Conservation (phyloP, 139 green algal species). For the Nannochloris sp. region DNA sequence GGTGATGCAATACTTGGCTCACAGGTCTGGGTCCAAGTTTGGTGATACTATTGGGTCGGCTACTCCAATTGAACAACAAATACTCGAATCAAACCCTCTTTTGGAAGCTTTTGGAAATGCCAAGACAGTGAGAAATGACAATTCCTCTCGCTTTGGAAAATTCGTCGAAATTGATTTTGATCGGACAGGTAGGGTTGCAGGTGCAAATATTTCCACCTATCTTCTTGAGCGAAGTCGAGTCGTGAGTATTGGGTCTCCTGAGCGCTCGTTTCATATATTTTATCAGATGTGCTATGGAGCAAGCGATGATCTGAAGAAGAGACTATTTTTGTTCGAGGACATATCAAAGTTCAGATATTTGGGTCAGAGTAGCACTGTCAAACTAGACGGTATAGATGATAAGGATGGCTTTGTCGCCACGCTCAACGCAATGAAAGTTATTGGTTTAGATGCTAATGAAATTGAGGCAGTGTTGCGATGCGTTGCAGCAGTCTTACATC, state of each 20-base stretch:
- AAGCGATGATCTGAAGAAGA: slow-evolving; percentile 8
- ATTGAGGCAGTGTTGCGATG: slow-evolving; percentile 60
- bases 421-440: slow-evolving; percentile 60
- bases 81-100: slow-evolving; percentile 77
- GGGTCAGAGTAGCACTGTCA: slow-evolving; percentile 21
- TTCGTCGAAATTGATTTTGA: slow-evolving; percentile 80
- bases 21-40: slow-evolving; percentile 20
- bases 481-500: slow-evolving; percentile 79
- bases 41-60: neutral
- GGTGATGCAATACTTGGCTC: slow-evolving; percentile 56
- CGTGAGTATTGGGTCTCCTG: slow-evolving; percentile 53
- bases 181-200: slow-evolving; percentile 32
- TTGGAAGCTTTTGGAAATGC: slow-evolving; percentile 85
- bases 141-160: slow-evolving; percentile 79
- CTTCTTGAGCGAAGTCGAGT: slow-evolving; percentile 67
- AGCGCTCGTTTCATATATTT: slow-evolving; percentile 96
- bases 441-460: slow-evolving; percentile 45
- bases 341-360: slow-evolving; percentile 53
- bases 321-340: slow-evolving; percentile 24
- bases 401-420: slow-evolving; percentile 56
- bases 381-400: slow-evolving; percentile 71
- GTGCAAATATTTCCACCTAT: slow-evolving; percentile 65
- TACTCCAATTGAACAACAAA: slow-evolving; percentile 52
- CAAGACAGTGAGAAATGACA: slow-evolving; percentile 80
- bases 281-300: slow-evolving; percentile 76